Evolutionary conservation across 768 basidiomycete species (phyloP), one percentile per base, ranked within the genome.

Genomic region (Boletus reticulatus): DNA sequence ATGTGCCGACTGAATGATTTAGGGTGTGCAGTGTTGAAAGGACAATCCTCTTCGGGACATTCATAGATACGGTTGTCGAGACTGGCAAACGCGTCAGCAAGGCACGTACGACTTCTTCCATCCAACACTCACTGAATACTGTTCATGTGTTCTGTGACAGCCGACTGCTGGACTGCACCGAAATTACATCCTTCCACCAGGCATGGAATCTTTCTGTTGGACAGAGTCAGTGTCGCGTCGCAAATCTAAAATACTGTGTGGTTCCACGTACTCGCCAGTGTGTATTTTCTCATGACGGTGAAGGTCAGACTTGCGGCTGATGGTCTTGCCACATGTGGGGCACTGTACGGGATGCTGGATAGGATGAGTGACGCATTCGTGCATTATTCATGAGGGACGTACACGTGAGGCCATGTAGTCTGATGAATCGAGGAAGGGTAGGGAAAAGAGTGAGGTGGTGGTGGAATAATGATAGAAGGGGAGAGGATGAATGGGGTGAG

Each of bases 211-310:
- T 60, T 71, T 4, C 72, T 73, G 43, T 36, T 1, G 34, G 17
- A n/a, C 32, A 34, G 6, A 2, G 43, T 70, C 32, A 61, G 47
- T 12, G 4, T 52, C 37, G 12, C 16, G 37, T 38, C 24, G 1
- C 6, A 6, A 31, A 4, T 7, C 19, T 1, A 11, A 36, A 13
- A 37, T 27, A 27, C 12, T 20, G 1, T 14, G 14, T 34, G 0
- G 2, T 24, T 39, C 7, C 0, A 64, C 72, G 32, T 38, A 74
- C 72, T 62, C 16, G 32, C 71, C 4, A 6, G 55, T 48, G 20
- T 74, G 73, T 0, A 41, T 59, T 3, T 47, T 53, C 60, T 67
- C 62, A n/a, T 74, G 72, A 6, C 73, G 62, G 0, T 50, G 34
- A 0, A 74, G 50, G 36, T 72, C 73, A 11, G 63, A 56, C 48